Evolutionary conservation across 805 yeast species (phyloP), one percentile per base, ranked within the genome.

Genomic region (Nakazawaea sp.): DNA sequence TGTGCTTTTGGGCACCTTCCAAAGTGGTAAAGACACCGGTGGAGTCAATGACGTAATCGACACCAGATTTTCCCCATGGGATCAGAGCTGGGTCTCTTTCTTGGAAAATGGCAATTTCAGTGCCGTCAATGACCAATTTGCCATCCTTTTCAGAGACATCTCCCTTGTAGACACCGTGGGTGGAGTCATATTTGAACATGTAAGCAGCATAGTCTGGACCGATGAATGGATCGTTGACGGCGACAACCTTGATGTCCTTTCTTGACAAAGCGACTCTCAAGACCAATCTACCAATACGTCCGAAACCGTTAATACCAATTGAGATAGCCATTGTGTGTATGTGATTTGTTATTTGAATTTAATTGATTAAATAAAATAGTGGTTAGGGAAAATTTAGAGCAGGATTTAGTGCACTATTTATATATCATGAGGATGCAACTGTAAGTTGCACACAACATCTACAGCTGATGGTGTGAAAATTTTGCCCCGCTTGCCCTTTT

Each of bases 151-250:
- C 44, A 51, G 67, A 44, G 45, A 86, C 95, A 44, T 69, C 76
- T 57, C 96, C 96, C 58, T 69, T 64, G 81, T 64, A 87, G 60
- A 69, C 71, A 57, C 95, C 94, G 72, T 86, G 96, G 49, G 95
- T 86, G 44, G 95, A 84, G 68, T 86, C 96, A 69, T 85, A 86
- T 74, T 86, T 87, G 84, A 86, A 85, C 87, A 86, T 78, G 77
- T 86, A 86, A 47, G 95, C 84, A 57, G 95, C 95, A 67, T 86
- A 86, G 51, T 86, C 95, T 44, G 92, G 74, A 45, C 78, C 77
- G 56, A 86, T 87, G 74, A 84, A 86, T 46, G 96, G 96, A 65
- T 87, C 92, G 65, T 87, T 87, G 75, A 87, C 70, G 49, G 94
- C 94, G 48, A 84, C 85, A 48, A 87, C 81, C 54, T 82, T 74